Percentiles rank a stretch among this genome's conserved stretches.
phyloP scores from a whole-genome alignment of 805 yeast genomes.

The Schizosaccharomyces osmophilus region DNA sequence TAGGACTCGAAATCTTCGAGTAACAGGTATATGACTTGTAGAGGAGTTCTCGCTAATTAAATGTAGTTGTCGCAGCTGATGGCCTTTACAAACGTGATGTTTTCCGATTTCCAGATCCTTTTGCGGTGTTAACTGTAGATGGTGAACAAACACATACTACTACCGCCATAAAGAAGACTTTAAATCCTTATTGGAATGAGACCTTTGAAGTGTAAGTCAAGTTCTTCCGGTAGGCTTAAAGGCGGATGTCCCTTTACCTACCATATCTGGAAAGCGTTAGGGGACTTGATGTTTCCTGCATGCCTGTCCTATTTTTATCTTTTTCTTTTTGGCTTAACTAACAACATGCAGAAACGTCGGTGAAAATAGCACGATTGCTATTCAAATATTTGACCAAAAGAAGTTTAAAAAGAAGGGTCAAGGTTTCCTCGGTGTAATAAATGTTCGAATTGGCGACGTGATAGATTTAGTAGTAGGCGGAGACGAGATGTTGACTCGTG shows the following conservation, averaged over 20 bases:
- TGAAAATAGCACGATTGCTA: constrained; percentile 64
- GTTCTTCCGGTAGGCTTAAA: background rate
- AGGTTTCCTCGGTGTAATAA: constrained; percentile 91
- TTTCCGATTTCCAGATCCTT: constrained; percentile 88
- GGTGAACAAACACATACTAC: constrained; percentile 92
- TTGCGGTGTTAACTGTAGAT: constrained; percentile 91
- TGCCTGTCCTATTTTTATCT: background rate
- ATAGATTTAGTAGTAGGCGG: background rate
- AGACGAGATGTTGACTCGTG: constrained; percentile 68
- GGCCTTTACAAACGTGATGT: constrained; percentile 87
- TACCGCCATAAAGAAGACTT: constrained; percentile 72
- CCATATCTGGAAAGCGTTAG: background rate
- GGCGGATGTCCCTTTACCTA: background rate
- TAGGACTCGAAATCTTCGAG: background rate
- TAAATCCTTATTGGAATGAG: constrained; percentile 97
- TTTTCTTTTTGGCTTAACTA: background rate
- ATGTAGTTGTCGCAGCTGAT: constrained; percentile 66
- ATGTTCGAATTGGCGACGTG: constrained; percentile 34
- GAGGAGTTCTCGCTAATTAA: background rate
- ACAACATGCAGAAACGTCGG: constrained; percentile 20
- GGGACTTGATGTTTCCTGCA: background rate
- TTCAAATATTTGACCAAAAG: constrained; percentile 31
- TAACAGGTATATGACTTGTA: background rate
- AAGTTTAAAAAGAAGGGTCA: constrained; percentile 81
- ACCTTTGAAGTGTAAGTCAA: constrained; percentile 39